A percentile compares a stretch with the other conserved stretches of the same genome.
Conservation (phyloP, 1,284 basidiomycete genomes). For the Pisolithus thermaeus region DNA sequence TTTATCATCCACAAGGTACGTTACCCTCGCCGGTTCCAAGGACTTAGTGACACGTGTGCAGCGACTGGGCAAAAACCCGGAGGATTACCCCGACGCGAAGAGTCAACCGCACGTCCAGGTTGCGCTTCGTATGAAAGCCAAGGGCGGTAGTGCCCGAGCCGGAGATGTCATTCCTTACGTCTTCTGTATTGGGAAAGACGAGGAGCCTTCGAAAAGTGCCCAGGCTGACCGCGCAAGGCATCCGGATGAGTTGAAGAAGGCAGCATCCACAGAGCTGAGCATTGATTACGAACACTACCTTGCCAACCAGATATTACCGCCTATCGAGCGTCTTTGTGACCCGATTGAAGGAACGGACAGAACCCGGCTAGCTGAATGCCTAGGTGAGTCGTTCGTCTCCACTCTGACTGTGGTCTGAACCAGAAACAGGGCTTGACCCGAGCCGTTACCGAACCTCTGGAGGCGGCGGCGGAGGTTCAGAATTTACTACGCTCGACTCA, state of each 20-base stretch:
- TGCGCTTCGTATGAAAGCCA: constrained; percentile 85
- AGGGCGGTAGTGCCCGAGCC: constrained; percentile 72
- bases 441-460: constrained; percentile 57
- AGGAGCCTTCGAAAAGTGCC: constrained; percentile 66
- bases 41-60: constrained; percentile 29
- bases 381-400: constrained; percentile 51
- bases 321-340: constrained; percentile 93
- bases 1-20: constrained; percentile 91
- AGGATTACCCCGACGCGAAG: constrained; percentile 95
- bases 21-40: constrained; percentile 5
- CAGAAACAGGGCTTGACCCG: constrained; percentile 82
- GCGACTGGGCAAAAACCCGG: constrained; percentile 91
- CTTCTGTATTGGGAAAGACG: constrained; percentile 77
- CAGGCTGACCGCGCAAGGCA: constrained; percentile 92
- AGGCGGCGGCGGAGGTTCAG: constrained; percentile 53
- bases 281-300: constrained; percentile 94
- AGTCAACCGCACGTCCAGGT: constrained; percentile 98
- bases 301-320: constrained; percentile 88
- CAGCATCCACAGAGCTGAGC: constrained; percentile 51
- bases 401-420: constrained; percentile 4
- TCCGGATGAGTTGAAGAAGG: constrained; percentile 85
- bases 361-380: constrained; percentile 86
- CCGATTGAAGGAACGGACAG: constrained; percentile 95
- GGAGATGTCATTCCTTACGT: constrained; percentile 97
- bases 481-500: constrained; percentile 83